phyloP scores from a whole-genome alignment of 257 asterid species.

The Rauvolfia tetraphylla region DNA sequence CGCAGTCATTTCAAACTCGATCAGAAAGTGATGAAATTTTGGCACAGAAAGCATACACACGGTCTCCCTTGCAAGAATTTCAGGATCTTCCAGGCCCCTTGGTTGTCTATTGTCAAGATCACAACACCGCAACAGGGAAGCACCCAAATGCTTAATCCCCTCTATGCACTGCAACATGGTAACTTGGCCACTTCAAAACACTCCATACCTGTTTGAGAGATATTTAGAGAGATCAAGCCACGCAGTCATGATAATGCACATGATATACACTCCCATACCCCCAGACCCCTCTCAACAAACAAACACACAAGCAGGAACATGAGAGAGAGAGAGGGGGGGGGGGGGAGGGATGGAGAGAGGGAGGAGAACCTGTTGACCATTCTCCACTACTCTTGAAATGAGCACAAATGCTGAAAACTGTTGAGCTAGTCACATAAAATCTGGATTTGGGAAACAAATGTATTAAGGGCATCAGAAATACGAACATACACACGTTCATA shows the following conservation, averaged over 20 bases:
- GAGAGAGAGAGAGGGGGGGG: not conserved
- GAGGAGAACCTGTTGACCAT: conserved; percentile 73
- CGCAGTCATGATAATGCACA: not conserved
- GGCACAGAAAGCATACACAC: conserved; percentile 69
- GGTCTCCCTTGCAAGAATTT: conserved; percentile 92
- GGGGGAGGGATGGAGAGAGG: conserved; percentile 15
- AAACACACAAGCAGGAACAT: not conserved
- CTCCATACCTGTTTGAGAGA: conserved; percentile 71
- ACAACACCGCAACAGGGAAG: conserved; percentile 83
- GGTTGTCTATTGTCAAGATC: conserved; percentile 74
- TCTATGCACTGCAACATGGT: conserved; percentile 96
- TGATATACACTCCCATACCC: not conserved
- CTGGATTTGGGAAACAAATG: conserved; percentile 15
- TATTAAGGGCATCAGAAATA: not conserved
- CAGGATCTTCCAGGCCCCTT: conserved; percentile 92
- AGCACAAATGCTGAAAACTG: conserved; percentile 12
- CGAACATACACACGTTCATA: not conserved
- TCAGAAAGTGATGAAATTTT: not conserved
- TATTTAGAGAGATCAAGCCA: not conserved
- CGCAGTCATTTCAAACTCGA: not conserved
- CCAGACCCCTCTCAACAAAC: not conserved
- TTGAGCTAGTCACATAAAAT: conserved; percentile 3
- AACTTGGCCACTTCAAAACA: conserved; percentile 49
- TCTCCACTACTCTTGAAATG: conserved; percentile 46
- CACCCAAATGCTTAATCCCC: conserved; percentile 83